A percentile compares a stretch with the other conserved stretches of the same genome.
Conservation (phyloP, 2,329 filamentous ascomycete species). For the Calonectria ilicicola region DNA sequence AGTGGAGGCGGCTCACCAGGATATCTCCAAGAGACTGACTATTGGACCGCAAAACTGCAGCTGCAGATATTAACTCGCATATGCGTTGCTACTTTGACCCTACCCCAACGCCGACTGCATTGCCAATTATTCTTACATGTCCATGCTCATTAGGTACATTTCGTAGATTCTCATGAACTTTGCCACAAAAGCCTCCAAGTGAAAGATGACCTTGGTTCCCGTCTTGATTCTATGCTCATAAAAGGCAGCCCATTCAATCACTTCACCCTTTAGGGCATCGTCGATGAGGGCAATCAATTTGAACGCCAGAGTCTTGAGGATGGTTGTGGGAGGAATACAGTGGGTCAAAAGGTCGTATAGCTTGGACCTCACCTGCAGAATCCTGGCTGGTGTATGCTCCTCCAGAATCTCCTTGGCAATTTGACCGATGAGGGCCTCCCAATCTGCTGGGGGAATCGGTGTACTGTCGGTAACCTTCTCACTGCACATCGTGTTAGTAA, state of each 20-base stretch:
- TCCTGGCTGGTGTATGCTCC: constrained; percentile 90
- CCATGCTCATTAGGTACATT: constrained; percentile 91
- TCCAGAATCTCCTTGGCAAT: constrained; percentile 94
- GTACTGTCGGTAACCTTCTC: constrained; percentile 91
- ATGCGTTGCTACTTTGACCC: constrained; percentile 29
- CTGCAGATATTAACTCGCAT: constrained; percentile 24
- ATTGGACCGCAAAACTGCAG: constrained; percentile 8
- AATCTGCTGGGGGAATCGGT: constrained; percentile 93
- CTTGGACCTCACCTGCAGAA: constrained; percentile 89
- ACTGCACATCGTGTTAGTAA: constrained; percentile 62
- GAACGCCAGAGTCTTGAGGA: constrained; percentile 95
- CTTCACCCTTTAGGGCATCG: constrained; percentile 88
- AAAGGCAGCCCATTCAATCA: constrained; percentile 96
- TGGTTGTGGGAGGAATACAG: constrained; percentile 94
- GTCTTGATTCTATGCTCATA: constrained; percentile 96
- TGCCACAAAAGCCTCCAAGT: constrained; percentile 96
- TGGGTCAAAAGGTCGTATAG: constrained; percentile 98
- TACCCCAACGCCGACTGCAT: constrained; percentile 40
- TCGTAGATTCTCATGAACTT: constrained; percentile 98
- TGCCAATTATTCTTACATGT: constrained; percentile 59
- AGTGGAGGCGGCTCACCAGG: not conserved
- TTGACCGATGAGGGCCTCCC: constrained; percentile 91
- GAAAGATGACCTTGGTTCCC: constrained; percentile 96
- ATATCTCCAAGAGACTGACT: not conserved
- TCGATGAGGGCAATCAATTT: constrained; percentile 90